Percentiles rank a stretch among this genome's conserved stretches.
Evolutionary conservation across 2,329 filamentous ascomycete genomes (phyloP).

Genomic region (Aspergillus brasiliensis): DNA sequence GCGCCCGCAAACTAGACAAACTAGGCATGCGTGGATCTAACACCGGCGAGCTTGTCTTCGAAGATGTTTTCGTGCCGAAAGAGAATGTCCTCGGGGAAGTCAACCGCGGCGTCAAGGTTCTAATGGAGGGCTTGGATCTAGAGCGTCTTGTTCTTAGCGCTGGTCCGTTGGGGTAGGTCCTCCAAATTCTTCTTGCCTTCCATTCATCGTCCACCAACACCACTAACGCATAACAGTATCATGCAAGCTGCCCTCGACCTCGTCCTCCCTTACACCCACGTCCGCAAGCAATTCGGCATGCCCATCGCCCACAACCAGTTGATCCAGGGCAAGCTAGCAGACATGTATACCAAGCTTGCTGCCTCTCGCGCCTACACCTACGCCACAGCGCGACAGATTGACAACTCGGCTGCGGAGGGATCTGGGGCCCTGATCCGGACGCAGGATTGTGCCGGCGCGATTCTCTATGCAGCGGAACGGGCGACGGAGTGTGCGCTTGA

Average conservation of each 20-base stretch:
- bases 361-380: conserved; percentile 88
- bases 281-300: conserved; percentile 81
- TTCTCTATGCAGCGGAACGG: conserved; percentile 87
- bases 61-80: conserved; percentile 82
- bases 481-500: conserved; percentile 82
- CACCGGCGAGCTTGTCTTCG: conserved; percentile 90
- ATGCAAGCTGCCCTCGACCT: conserved; percentile 93
- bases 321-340: conserved; percentile 87
- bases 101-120: conserved; percentile 80
- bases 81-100: conserved; percentile 79
- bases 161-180: conserved; percentile 72
- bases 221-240: conserved; percentile 51
- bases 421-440: conserved; percentile 62
- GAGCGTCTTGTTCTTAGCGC: conserved; percentile 90
- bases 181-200: background rate
- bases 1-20: conserved; percentile 91
- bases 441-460: conserved; percentile 92
- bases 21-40: conserved; percentile 97
- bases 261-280: conserved; percentile 83
- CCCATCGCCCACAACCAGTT: conserved; percentile 93
- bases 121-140: conserved; percentile 95
- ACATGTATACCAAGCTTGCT: conserved; percentile 95
- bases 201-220: background rate
- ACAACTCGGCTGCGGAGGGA: conserved; percentile 62
- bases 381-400: conserved; percentile 74